Evolutionary conservation across 176 grass and related monocot species (phyloP).

Genomic region (Otatea glauca): DNA sequence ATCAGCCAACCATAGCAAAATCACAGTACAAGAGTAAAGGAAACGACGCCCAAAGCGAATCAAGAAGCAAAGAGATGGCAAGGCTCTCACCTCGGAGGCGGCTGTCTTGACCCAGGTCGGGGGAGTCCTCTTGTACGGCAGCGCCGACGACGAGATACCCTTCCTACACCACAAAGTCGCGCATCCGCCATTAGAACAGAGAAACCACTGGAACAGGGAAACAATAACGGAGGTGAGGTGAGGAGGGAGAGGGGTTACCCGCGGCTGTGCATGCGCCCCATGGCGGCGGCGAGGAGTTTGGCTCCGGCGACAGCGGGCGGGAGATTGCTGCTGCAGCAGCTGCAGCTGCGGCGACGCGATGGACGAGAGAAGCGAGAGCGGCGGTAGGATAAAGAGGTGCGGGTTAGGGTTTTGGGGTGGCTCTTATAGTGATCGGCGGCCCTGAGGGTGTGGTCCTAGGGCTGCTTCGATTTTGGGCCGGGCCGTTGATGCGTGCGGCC

Average conservation of each 20-base stretch:
- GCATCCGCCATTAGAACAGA: slow-evolving; percentile 33
- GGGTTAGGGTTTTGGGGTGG: slow-evolving; percentile 56
- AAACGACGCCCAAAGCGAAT: not conserved
- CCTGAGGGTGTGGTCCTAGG: too few relatives aligned
- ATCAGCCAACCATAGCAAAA: too few relatives aligned
- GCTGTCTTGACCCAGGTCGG: slow-evolving; percentile 78
- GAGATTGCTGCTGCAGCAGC: too few relatives aligned
- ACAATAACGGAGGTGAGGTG: rapidly evolving
- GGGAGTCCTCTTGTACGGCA: slow-evolving; percentile 89
- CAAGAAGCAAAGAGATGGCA: not conserved
- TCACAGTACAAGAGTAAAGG: not conserved
- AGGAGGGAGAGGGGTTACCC: slow-evolving; percentile 40
- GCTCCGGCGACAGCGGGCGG: slow-evolving; percentile 46
- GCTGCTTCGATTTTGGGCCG: too few relatives aligned
- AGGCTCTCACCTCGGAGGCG: slow-evolving; percentile 48
- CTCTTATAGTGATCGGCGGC: too few relatives aligned
- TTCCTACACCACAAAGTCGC: slow-evolving; percentile 52
- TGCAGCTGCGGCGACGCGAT: slow-evolving; percentile 42
- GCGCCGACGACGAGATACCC: slow-evolving; percentile 91
- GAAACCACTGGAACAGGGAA: not conserved
- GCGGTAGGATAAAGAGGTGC: too few relatives aligned
- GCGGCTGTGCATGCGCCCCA: slow-evolving; percentile 94
- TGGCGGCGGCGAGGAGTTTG: slow-evolving; percentile 45
- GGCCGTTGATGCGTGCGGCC: too few relatives aligned
- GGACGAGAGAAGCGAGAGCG: too few relatives aligned